Base-by-base conservation (phyloP, 2,329 filamentous ascomycete genomes). In the Tympanopsis confertula region DNA sequence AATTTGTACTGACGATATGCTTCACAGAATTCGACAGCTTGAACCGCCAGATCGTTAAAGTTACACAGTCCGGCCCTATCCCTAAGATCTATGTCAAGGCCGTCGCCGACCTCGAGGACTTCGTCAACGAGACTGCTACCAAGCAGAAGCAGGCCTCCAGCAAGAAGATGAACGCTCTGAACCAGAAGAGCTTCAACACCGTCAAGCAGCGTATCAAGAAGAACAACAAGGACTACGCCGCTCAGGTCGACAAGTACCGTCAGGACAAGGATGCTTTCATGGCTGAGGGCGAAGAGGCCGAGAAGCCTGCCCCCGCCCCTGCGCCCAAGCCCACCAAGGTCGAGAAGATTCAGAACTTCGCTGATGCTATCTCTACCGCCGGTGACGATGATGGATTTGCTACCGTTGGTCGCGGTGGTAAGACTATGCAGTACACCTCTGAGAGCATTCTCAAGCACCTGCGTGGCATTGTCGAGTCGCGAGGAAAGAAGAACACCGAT, bases 401-500 rank as follows among this genome's bases (percentile, higher is more conserved):
- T 30, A 86, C 81, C 15, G 86, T 98, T 45, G 86, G 86, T 43
- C 85, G 85, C 58, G 86, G 88, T 49, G 91, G 91, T 47, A 86
- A 86, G 60, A 78, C 86, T 38, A 71, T 96, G 41, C 80, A 85
- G 52, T 96, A 94, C 62, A 98, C 93, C 12, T 84, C 89, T 17
- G 91, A 98, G 68, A 91, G 88, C 60, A 98, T 98, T 55, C 82
- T 96, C 61, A 98, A 98, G 71, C 87, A 96, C 61, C 74, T 98
- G 38, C 79, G 89, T 41, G 76, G 79, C 38, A 96, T 98, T 54
- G 71, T 96, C 56, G 91, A 98, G 68, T 88, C 89, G 41, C 78
- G 91, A 68, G 91, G 91, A 58, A 93, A 94, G 72, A 98, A 98
- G 77, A 96, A 96, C 70, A 95, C 91, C 46, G 91, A 98, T 61